phyloP scores from a whole-genome alignment of 768 basidiomycete genomes.

The Suillus alpinus region DNA sequence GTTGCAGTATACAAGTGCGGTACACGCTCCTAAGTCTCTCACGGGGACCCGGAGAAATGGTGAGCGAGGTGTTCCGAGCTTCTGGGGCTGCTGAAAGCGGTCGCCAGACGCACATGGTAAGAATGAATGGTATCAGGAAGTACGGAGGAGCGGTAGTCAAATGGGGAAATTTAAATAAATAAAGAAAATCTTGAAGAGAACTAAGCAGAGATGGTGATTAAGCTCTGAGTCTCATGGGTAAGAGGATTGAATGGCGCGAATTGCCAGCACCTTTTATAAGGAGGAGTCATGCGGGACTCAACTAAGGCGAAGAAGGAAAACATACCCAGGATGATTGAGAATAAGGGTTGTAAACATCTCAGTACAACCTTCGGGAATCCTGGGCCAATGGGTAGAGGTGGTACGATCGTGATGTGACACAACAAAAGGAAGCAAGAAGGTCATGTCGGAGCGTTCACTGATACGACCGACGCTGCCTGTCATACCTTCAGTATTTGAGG shows the following conservation, averaged over 20 bases:
- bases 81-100: background rate
- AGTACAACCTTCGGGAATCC: background rate
- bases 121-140: background rate
- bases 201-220: background rate
- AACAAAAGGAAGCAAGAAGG: constrained; percentile 9
- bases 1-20: too few species aligned
- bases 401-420: constrained; percentile 8
- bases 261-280: constrained; percentile 8
- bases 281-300: background rate
- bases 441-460: constrained; percentile 1
- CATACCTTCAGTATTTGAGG: background rate
- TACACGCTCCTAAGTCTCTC: background rate
- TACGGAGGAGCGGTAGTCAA: background rate
- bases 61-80: background rate
- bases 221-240: constrained; percentile 1
- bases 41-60: background rate
- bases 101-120: background rate
- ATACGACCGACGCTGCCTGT: constrained; percentile 1
- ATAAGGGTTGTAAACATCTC: background rate
- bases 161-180: background rate
- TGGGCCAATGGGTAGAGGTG: constrained; percentile 10
- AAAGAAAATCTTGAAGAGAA: background rate
- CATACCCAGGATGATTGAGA: constrained; percentile 3
- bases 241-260: constrained; percentile 10
- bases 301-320: too few species aligned